Evolutionary conservation across 163 green algal genomes (phyloP), one percentile per base, ranked within the genome.

Genomic region (Chlamydomonas reinhardtii): DNA sequence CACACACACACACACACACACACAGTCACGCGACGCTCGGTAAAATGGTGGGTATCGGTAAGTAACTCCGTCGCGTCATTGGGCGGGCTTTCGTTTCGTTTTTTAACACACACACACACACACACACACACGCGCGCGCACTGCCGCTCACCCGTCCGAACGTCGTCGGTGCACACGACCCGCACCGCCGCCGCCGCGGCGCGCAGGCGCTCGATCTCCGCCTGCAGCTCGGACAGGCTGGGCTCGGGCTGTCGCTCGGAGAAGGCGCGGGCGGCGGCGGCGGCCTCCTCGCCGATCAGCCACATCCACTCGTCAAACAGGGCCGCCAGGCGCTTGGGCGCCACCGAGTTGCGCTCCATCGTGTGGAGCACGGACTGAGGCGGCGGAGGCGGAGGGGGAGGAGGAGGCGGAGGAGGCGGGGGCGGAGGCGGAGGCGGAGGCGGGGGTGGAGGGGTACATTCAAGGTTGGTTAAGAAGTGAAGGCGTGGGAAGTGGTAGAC

Each of bases 141-240:
- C n/a, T n/a, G n/a, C n/a, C n/a, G n/a, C n/a, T n/a, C n/a, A 88
- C 91, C 94, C 65, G 93, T 95, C 27, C 91, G 88, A 37, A 97
- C 94, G 54, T 91, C 74, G 76, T 95, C 85, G 0, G 87, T 93
- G 86, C 93, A 95, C 11, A 90, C 82, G 25, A 81, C 52, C 0
- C 86, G 73, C 20, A 92, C 88, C 35, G 88, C 61, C n/a, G 89
- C 69, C 24, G 86, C 93, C 48, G 88, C 88, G 17, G 74, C n/a
- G 25, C 84, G 75, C 73, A 94, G 89, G 3, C 80, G 77, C 64
- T 94, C 83, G 11, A 96, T 83, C 75, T 95, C 91, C 35, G 75
- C 90, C 77, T 89, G 73, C 66, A 91, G 90, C 61, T 92, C 88
- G 22, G 92, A 71, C 35, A 96, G 88, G 8, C 25, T 72, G 24